phyloP scores from a whole-genome alignment of 176 grass and related monocot genomes.

The Aegilops speltoides region DNA sequence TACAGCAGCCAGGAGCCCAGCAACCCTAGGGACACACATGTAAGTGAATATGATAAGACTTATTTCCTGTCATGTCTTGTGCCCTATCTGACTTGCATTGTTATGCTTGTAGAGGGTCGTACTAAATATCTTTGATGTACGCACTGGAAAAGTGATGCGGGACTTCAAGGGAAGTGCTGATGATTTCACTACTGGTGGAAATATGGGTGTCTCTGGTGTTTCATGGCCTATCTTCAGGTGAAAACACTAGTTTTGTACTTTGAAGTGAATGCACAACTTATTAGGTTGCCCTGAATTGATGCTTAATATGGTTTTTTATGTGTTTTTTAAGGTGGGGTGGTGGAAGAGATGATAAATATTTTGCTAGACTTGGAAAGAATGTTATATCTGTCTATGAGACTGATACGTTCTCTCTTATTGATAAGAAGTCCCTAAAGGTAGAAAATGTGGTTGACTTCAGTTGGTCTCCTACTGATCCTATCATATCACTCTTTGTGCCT shows the following conservation, averaged over 20 bases:
- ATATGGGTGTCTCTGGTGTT: not conserved
- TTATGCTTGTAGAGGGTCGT: not conserved
- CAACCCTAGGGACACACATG: not conserved
- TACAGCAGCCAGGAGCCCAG: no score
- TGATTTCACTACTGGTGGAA: not conserved
- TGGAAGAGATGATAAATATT: slow-evolving; percentile 92
- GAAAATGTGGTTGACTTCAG: slow-evolving; percentile 84
- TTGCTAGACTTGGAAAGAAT: slow-evolving; percentile 91
- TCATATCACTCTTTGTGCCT: slow-evolving; percentile 76
- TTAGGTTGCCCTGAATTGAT: not conserved
- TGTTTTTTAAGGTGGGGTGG: slow-evolving; percentile 65
- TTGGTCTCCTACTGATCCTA: slow-evolving; percentile 86
- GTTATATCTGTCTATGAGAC: slow-evolving; percentile 87
- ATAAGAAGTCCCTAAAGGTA: slow-evolving; percentile 76
- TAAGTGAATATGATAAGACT: not conserved
- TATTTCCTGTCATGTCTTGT: not conserved
- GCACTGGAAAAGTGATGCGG: not conserved
- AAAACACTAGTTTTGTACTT: not conserved
- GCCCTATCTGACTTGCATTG: not conserved
- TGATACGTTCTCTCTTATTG: slow-evolving; percentile 63
- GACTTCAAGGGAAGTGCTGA: not conserved
- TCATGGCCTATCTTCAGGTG: slow-evolving; percentile 58
- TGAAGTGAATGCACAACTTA: not conserved
- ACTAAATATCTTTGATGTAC: not conserved
- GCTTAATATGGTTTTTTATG: slow-evolving; percentile 19